Conservation (phyloP, 73 alveolate genomes). For the Paramecium sonneborni region DNA sequence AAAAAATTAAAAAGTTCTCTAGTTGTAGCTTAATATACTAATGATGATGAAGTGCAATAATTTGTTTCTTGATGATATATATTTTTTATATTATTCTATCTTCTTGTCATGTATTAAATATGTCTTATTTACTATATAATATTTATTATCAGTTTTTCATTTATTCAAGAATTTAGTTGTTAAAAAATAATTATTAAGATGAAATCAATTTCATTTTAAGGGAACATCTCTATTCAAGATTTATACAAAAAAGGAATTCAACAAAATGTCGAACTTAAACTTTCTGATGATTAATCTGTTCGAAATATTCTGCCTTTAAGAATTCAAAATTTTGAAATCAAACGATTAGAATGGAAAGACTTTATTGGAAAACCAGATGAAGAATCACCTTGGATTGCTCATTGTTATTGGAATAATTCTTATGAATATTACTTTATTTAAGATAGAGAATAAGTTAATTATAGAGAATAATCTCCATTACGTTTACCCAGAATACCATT, state of each 20-base stretch:
- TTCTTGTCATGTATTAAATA: neutral
- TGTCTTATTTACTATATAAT: neutral
- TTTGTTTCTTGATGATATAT: slow-evolving; percentile 18
- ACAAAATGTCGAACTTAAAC: neutral
- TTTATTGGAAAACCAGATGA: slow-evolving; percentile 2
- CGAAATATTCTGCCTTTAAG: neutral
- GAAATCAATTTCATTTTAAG: neutral
- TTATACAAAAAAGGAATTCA: neutral
- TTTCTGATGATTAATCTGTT: neutral
- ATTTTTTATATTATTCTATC: neutral
- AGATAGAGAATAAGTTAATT: neutral
- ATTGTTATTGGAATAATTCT: slow-evolving; percentile 22
- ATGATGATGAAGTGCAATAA: slow-evolving; percentile 6
- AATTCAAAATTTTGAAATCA: slow-evolving; percentile 16
- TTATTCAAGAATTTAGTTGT: neutral
- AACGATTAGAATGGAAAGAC: slow-evolving; percentile 45
- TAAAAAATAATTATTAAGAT: neutral
- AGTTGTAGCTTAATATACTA: neutral
- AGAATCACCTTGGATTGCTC: slow-evolving; percentile 23
- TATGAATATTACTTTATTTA: neutral
- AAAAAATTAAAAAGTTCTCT: neutral
- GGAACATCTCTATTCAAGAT: neutral
- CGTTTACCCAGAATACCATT: neutral
- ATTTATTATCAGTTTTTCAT: neutral
- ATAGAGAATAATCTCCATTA: slow-evolving; percentile 4